Conservation (phyloP, 1,284 basidiomycete genomes). For the Ceratobasidium sp. region DNA sequence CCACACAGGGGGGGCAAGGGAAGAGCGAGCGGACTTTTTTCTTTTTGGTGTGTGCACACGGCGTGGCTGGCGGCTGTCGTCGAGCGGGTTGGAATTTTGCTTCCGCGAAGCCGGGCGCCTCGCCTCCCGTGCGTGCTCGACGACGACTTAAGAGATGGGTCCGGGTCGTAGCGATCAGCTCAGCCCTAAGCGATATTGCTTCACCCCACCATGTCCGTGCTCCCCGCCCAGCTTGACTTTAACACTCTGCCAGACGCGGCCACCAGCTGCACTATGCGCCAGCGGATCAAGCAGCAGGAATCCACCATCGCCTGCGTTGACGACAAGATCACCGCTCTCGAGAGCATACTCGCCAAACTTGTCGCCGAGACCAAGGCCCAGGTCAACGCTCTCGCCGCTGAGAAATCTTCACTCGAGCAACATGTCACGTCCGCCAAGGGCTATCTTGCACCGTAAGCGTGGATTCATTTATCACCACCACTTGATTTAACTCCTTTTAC, state of each 20-base stretch:
- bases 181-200: too few species aligned
- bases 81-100: neutral
- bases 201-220: constrained; percentile 27
- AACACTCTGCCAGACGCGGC: constrained; percentile 36
- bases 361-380: constrained; percentile 67
- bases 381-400: constrained; percentile 68
- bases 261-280: constrained; percentile 13
- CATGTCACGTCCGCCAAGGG: constrained; percentile 66
- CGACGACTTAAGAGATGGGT: constrained; percentile 11
- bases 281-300: constrained; percentile 38
- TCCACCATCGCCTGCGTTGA: constrained; percentile 52
- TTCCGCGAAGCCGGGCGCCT: constrained; percentile 16
- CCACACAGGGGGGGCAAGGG: neutral
- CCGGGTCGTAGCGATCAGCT: too few species aligned
- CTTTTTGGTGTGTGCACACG: constrained; percentile 1
- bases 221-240: constrained; percentile 39
- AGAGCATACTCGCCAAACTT: constrained; percentile 69
- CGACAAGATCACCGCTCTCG: constrained; percentile 61
- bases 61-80: constrained; percentile 31
- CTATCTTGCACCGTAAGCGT: constrained; percentile 69
- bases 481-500: constrained; percentile 73
- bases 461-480: constrained; percentile 68
- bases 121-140: constrained; percentile 1
- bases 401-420: constrained; percentile 65
- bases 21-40: constrained; percentile 16